These are phyloP conservation scores for Boletus pseudopeckii DNA, from an alignment of 768 basidiomycete genomes.

Conservation along the genomic window DNA sequence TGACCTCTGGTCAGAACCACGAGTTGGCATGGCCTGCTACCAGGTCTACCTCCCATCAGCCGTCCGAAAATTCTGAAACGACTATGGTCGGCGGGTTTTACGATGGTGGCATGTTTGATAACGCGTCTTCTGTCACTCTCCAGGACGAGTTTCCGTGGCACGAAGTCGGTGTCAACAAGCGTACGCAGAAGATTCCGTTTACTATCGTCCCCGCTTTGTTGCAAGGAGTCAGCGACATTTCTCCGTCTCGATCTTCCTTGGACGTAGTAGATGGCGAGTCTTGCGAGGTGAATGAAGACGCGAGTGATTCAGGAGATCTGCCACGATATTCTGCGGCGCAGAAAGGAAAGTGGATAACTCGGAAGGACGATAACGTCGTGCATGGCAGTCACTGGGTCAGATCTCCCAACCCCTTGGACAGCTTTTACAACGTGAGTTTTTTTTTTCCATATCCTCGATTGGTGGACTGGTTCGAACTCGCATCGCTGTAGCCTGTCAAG, in stretches of 20 bases:
- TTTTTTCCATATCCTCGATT: background rate
- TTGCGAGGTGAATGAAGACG: background rate
- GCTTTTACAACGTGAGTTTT: constrained; percentile 4
- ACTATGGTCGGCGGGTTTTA: background rate
- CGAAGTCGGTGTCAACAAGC: background rate
- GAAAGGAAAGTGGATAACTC: constrained; percentile 18
- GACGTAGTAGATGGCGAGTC: background rate
- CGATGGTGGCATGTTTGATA: constrained; percentile 1
- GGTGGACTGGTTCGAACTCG: background rate
- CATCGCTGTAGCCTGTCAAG: constrained; percentile 8
- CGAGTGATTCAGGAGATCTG: background rate
- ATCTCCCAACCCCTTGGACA: background rate
- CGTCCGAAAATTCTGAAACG: constrained; percentile 2
- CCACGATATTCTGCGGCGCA: constrained; percentile 4
- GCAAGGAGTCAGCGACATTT: background rate
- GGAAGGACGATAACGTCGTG: background rate
- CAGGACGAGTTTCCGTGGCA: constrained; percentile 8
- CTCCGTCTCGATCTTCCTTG: background rate
- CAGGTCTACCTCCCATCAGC: background rate
- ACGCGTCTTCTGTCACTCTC: constrained; percentile 15
- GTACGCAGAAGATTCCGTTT: constrained; percentile 10
- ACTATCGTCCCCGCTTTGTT: constrained; percentile 17
- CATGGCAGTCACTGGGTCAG: background rate
- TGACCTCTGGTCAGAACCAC: background rate
- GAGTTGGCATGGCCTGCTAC: background rate